These are phyloP conservation scores for Yarrowia sp. DNA, from an alignment of 805 yeast genomes.

Conservation along the genomic window DNA sequence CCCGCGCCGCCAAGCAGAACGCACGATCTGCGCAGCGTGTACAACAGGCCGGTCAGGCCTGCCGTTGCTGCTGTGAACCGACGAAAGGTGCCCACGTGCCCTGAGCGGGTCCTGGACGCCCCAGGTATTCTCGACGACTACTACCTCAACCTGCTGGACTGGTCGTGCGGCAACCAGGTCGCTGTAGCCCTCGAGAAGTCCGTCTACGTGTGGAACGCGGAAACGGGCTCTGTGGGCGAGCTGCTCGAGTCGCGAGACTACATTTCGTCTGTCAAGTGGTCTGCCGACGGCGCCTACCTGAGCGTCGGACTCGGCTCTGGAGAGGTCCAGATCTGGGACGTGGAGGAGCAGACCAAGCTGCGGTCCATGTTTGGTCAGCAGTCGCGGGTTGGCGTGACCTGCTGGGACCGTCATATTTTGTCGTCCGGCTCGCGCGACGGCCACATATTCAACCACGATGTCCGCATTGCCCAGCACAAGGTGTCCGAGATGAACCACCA, in stretches of 20 bases:
- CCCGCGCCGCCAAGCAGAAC: slow-evolving; percentile 56
- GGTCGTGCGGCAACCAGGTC: slow-evolving; percentile 79
- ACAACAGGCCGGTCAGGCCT: slow-evolving; percentile 39
- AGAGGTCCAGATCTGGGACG: slow-evolving; percentile 88
- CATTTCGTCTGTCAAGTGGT: slow-evolving; percentile 81
- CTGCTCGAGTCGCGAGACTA: slow-evolving; percentile 50
- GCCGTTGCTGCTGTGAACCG: slow-evolving; percentile 38
- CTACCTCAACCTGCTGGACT: slow-evolving; percentile 77
- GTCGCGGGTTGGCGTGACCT: slow-evolving; percentile 76
- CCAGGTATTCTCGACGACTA: slow-evolving; percentile 94
- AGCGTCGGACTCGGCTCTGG: slow-evolving; percentile 86
- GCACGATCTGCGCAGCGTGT: slow-evolving; percentile 41
- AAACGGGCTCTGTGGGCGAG: slow-evolving; percentile 69
- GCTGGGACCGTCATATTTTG: slow-evolving; percentile 79
- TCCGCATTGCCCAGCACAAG: slow-evolving; percentile 75
- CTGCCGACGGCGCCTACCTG: slow-evolving; percentile 82
- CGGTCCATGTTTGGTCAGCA: slow-evolving; percentile 75
- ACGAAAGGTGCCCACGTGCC: slow-evolving; percentile 76
- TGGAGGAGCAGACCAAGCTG: slow-evolving; percentile 66
- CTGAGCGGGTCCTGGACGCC: slow-evolving; percentile 92
- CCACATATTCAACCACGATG: slow-evolving; percentile 82
- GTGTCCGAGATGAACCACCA: slow-evolving; percentile 62
- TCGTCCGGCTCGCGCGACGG: slow-evolving; percentile 90
- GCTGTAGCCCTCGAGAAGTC: slow-evolving; percentile 85
- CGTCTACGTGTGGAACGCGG: slow-evolving; percentile 91